Evolutionary conservation across 2,329 filamentous ascomycete species (phyloP), one percentile per base, ranked within the genome.

Genomic region (Fusarium sp.): DNA sequence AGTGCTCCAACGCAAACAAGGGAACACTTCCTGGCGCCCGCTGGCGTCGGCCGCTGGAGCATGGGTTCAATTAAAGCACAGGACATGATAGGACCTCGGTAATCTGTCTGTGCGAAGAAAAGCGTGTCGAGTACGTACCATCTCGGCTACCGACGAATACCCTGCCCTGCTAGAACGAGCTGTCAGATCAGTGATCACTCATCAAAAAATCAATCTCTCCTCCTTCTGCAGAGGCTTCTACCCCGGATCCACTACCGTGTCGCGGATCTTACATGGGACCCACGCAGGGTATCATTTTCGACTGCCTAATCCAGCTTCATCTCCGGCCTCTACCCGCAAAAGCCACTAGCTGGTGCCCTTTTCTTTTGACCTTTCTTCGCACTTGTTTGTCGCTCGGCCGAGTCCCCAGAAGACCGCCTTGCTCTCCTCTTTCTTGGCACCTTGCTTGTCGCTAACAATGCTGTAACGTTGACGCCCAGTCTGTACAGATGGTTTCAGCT

Each of bases 221-320:
- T 46, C 46, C 38, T 75, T 73, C 60, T 53, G 65, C 58, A 65
- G 52, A 74, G 59, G 56, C 49, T 72, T 78, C 67, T 78, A 78
- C 76, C 76, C 76, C 76, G 60, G 76, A 78, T 78, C 76, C 76
- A 78, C 76, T 67, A 62, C 57, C 65, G 54, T 68, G 67, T 77
- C 71, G 70, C 65, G 73, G 75, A 78, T 78, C 76, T 77, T 42
- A 66, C 72, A 75, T 71, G 71, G 72, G 72, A 58, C 64, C 37
- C 25, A 40, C 19, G n/a, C 42, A 63, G 42, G 74, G 64, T 65
- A 59, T 52, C 50, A 23, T 37, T 64, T 65, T 62, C 69, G 64
- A 63, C 72, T 75, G 75, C 76, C 76, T 66, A 58, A 71, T 78
- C 61, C 64, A 67, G 76, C 76, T 78, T 78, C 76, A 78, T 78